Evolutionary conservation across 1,284 basidiomycete genomes (phyloP).

Genomic region (Fomitopsis pinicola): DNA sequence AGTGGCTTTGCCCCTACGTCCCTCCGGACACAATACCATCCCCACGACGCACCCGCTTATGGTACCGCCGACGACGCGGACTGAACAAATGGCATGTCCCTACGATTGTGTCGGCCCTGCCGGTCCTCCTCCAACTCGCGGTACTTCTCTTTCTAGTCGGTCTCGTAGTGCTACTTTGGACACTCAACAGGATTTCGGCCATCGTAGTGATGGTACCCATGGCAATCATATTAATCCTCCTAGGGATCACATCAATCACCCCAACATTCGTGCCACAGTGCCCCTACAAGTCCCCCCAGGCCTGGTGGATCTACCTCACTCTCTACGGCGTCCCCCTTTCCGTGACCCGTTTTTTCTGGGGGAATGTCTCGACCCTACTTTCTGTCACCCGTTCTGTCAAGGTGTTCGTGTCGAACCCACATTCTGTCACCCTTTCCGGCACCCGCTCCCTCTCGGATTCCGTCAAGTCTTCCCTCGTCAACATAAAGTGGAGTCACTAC

Average conservation of each 20-base stretch:
- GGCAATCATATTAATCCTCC: neutral
- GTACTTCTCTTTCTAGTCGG: conserved; percentile 15
- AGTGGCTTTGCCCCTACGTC: conserved; percentile 13
- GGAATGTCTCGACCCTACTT: neutral
- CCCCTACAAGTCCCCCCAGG: neutral
- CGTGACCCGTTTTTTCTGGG: neutral
- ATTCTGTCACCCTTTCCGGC: too few species aligned
- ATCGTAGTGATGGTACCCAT: neutral
- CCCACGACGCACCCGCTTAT: conserved; percentile 3
- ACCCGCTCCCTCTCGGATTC: too few species aligned
- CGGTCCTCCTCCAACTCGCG: conserved; percentile 12
- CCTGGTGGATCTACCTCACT: neutral
- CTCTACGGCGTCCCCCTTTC: too few species aligned
- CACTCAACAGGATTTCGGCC: neutral
- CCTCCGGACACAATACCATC: neutral
- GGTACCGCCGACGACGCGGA: conserved; percentile 3
- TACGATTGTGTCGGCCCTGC: conserved; percentile 11
- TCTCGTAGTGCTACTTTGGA: conserved; percentile 7
- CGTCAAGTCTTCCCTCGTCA: too few species aligned
- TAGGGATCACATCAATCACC: neutral
- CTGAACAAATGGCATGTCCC: conserved; percentile 10
- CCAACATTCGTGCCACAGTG: neutral
- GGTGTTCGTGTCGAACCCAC: neutral
- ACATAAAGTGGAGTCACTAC: too few species aligned
- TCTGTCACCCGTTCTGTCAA: neutral